Base-by-base conservation (phyloP, 2,329 filamentous ascomycete species). In the Cyanodermella asteris region DNA sequence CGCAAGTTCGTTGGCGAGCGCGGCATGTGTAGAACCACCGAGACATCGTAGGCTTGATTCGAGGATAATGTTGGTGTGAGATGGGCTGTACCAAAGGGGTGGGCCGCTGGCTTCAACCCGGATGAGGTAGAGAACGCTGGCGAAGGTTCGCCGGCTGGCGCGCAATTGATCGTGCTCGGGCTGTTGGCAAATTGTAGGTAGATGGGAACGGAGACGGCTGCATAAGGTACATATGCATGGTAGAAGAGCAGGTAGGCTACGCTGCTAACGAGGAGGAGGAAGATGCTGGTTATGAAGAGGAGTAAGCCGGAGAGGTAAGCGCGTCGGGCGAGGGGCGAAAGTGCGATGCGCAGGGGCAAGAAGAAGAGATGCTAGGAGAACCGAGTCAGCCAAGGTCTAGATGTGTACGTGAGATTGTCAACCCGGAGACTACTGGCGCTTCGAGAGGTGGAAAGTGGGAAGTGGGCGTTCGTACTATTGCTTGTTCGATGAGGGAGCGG, bases 41-140 rank as follows among this genome's bases (percentile, higher is more conserved):
- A 60, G 20, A 97, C 62, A 45, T 94, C 81, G 56, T 97, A 97
- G 23, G 71, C 61, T 45, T 93, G 84, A 23, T 65, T 59, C 11
- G 66, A 56, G 35, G 73, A 66, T 33, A 87, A 52, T 23, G 64
- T 56, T 12, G 55, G 37, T 7, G 47, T 44, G 8, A 72, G 43
- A 11, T 45, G 39, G 3, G 55, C 54, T 2, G 50, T 51, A n/a
- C 63, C 66, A 43, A 60, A 57, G 0, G 65, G 64, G 36, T 49
- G 36, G 11, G 44, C 46, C n/a, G n/a, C n/a, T n/a, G 33, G 54
- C 44, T 13, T 53, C 58, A 22, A 10, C n/a, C 15, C n/a, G n/a
- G n/a, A 11, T 23, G 5, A n/a, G n/a, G n/a, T n/a, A n/a, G n/a
- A n/a, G n/a, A n/a, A 19, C 18, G 8, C 11, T 19, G 8, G 8